phyloP scores from a whole-genome alignment of 352 stramenopile genomes.

The Phytopythium aichiense region DNA sequence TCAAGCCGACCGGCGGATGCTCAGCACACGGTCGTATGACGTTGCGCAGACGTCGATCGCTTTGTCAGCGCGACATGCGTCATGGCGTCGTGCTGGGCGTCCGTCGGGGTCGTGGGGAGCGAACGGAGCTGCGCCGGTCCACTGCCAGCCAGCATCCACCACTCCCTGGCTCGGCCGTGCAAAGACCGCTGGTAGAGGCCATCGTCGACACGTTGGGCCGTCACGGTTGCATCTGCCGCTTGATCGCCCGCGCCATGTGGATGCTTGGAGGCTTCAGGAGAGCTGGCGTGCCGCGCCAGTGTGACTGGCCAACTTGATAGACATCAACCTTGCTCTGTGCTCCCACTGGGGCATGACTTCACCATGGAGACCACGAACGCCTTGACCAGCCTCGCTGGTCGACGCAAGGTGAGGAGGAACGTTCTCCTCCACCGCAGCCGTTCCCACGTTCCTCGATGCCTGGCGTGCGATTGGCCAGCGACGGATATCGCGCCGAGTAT shows the following conservation, averaged over 20 bases:
- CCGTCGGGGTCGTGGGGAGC: too few species aligned
- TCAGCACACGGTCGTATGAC: not conserved
- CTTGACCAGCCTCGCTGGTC: not conserved
- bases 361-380: not conserved
- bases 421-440: not conserved
- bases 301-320: not conserved
- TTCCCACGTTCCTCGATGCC: not conserved
- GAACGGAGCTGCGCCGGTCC: not conserved
- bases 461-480: not conserved
- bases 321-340: not conserved
- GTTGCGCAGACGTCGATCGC: not conserved
- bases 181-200: not conserved
- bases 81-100: not conserved
- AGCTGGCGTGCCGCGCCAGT: not conserved
- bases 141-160: not conserved
- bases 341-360: not conserved
- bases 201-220: not conserved
- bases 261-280: not conserved
- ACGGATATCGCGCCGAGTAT: not conserved
- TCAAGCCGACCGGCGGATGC: not conserved
- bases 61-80: not conserved
- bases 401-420: not conserved
- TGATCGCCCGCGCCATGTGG: not conserved
- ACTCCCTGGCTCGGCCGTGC: not conserved
- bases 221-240: not conserved